These are phyloP conservation scores for Gossypium bickii DNA, from an alignment of 345 rosid species.

Conservation along the genomic window DNA sequence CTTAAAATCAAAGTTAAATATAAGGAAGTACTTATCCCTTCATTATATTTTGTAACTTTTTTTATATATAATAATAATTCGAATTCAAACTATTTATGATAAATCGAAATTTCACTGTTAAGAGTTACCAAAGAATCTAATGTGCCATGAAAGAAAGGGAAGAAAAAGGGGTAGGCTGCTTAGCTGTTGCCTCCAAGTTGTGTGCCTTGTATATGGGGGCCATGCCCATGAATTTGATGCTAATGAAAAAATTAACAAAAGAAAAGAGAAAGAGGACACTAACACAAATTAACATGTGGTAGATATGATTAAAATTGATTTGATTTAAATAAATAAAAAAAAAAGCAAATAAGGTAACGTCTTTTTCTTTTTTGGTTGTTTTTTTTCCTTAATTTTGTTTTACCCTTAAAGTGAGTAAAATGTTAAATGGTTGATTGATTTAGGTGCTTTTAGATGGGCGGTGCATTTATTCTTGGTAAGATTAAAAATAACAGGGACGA, in stretches of 20 bases:
- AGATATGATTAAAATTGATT: neutral
- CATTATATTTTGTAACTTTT: no score
- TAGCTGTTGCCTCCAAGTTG: neutral
- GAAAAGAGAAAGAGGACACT: no score
- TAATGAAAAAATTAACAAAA: neutral
- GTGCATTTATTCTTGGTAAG: rapidly evolving
- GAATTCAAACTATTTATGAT: no score
- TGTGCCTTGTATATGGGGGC: neutral
- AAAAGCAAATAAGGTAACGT: neutral
- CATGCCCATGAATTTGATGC: neutral
- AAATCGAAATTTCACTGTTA: no score
- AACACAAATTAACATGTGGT: neutral
- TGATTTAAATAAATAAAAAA: neutral
- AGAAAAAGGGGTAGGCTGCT: neutral
- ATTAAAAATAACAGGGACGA: rapidly evolving
- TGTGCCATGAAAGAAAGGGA: neutral
- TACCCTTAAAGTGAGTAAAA: neutral
- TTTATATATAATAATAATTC: no score
- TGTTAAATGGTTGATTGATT: neutral
- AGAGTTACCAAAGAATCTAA: no score
- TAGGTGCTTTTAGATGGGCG: rapidly evolving
- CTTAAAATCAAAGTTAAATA: no score
- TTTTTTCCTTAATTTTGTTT: no score
- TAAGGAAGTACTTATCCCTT: no score
- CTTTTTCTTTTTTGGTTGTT: neutral